Base-by-base conservation (phyloP, 2,329 filamentous ascomycete species). In the Penicillium sp. region DNA sequence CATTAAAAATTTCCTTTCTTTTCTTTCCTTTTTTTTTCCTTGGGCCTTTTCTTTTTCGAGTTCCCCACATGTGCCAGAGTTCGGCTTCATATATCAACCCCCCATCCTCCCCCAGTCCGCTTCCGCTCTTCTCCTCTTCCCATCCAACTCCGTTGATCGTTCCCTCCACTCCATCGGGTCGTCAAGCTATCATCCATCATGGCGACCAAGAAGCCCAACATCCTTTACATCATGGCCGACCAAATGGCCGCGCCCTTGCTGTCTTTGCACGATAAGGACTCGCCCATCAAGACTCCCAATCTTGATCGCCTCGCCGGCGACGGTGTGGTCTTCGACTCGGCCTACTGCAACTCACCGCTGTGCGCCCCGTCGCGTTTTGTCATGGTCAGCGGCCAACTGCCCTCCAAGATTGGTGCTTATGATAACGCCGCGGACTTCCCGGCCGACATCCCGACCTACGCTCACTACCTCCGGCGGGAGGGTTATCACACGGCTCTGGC, bases 161-260 rank as follows among this genome's bases (percentile, higher is more conserved):
- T 30, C 33, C 28, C 41, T 15, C 27, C 14, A 42, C 29, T 10
- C 15, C n/a, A 13, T 9, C 20, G 16, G 16, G 13, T 13, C 21
- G 10, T 32, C 14, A 17, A 13, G 13, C 23, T 31, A 27, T 28
- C 29, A 25, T 38, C 32, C 54, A 54, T 27, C 56, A 67, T 66
- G 63, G 58, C 61, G 33, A 46, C 61, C 43, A 73, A 73, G 53
- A 77, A 76, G 62, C 85, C 85, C 46, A 90, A 90, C 67, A 86
- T 91, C 53, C 75, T 90, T 32, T 95, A 93, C 74, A 94, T 96
- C 71, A 95, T 96, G 89, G 90, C 90, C 39, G 90, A 96, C 69
- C 90, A 96, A 72, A 81, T 96, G 65, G 86, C 90, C 13, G 90
- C 90, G 18, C 90, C 90, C 13, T 78, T 90, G 54, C 80, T 96